Percentiles rank a stretch among this genome's conserved stretches.
phyloP scores from a whole-genome alignment of 2,329 filamentous ascomycete genomes.

The Fusarium devonianum region DNA sequence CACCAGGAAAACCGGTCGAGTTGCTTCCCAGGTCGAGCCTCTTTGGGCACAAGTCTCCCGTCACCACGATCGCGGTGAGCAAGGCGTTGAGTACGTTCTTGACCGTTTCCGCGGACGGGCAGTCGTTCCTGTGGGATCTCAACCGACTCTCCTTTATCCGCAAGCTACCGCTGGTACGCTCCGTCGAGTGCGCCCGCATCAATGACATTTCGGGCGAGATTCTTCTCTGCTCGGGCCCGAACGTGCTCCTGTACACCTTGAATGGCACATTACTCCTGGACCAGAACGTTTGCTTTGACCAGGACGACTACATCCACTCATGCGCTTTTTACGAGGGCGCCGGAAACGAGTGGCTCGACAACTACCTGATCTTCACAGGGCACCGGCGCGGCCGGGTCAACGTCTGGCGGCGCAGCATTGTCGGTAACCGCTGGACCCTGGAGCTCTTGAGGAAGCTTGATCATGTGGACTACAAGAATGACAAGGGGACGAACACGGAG shows the following conservation, averaged over 20 bases:
- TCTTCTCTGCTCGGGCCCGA: conserved; percentile 78
- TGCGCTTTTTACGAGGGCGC: conserved; percentile 94
- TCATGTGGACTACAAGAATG: conserved; percentile 73
- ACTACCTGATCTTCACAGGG: conserved; percentile 86
- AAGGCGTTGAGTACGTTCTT: conserved; percentile 89
- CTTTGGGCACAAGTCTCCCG: conserved; percentile 87
- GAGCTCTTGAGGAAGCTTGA: conserved; percentile 83
- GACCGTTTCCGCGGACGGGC: conserved; percentile 81
- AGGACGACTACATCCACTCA: conserved; percentile 79
- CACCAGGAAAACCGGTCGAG: conserved; percentile 74
- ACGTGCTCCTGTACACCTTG: conserved; percentile 81
- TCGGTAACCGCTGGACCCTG: conserved; percentile 72
- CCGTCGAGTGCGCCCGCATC: conserved; percentile 78
- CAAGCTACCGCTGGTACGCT: conserved; percentile 66
- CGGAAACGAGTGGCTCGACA: conserved; percentile 90
- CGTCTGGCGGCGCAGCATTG: conserved; percentile 68
- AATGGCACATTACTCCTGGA: conserved; percentile 86
- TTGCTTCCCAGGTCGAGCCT: conserved; percentile 79
- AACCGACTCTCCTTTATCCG: conserved; percentile 89
- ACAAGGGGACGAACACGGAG: conserved; percentile 62
- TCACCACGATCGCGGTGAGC: conserved; percentile 83
- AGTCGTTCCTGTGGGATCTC: conserved; percentile 90
- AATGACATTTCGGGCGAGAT: conserved; percentile 93
- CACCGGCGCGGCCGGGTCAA: conserved; percentile 86
- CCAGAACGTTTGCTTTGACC: conserved; percentile 75